A percentile compares a stretch with the other conserved stretches of the same genome.
phyloP scores from a whole-genome alignment of 257 asterid genomes.

The Anisodus tanguticus region DNA sequence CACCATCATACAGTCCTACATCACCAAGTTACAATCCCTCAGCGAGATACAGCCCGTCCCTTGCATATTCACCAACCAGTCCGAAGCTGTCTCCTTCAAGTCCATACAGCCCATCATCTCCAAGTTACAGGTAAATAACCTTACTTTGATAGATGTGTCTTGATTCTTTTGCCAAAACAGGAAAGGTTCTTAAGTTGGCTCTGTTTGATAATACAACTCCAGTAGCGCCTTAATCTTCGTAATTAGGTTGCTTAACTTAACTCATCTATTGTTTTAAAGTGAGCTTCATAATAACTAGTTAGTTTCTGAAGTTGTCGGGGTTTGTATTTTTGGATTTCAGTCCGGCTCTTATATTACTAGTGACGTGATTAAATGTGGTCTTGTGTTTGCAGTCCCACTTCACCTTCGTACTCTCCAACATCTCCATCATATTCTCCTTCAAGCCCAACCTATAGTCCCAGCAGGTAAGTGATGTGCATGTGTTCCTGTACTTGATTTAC shows the following conservation, averaged over 20 bases:
- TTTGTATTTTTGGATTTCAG: background rate
- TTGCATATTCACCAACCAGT: slow-evolving; percentile 93
- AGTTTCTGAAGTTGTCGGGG: background rate
- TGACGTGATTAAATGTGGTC: slow-evolving; percentile 1
- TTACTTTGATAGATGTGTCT: background rate
- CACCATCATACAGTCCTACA: slow-evolving; percentile 79
- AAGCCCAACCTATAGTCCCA: slow-evolving; percentile 93
- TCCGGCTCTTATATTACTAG: background rate
- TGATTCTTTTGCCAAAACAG: background rate
- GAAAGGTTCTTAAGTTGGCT: background rate
- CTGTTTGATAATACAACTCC: background rate
- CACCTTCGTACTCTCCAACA: slow-evolving; percentile 92
- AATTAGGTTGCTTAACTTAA: background rate
- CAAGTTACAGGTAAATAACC: slow-evolving; percentile 79
- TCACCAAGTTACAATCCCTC: slow-evolving; percentile 87
- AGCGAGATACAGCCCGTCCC: slow-evolving; percentile 90
- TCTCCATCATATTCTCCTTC: slow-evolving; percentile 96
- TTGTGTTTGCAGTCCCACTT: slow-evolving; percentile 84
- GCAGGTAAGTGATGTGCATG: slow-evolving; percentile 64
- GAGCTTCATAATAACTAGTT: background rate
- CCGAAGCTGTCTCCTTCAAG: slow-evolving; percentile 87
- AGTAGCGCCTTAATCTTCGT: background rate
- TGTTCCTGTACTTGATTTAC: background rate
- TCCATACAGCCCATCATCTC: slow-evolving; percentile 96
- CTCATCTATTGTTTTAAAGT: slow-evolving; percentile 14